These are phyloP conservation scores for Chrysoporthe austroafricana DNA, from an alignment of 2,329 filamentous ascomycete genomes.

Conservation along the genomic window DNA sequence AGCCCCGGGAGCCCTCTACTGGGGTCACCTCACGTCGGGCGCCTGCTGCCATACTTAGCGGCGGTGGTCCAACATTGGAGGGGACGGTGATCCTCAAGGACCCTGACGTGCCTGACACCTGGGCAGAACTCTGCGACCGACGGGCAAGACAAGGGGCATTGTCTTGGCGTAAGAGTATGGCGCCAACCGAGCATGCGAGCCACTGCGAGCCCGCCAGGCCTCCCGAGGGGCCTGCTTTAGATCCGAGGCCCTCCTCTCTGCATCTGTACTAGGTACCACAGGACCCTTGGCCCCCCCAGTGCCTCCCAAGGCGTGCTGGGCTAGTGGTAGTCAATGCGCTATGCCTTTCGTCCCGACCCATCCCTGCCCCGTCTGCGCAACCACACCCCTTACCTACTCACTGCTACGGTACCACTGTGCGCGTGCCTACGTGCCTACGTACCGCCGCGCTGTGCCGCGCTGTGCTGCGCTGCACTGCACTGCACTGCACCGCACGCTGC, in stretches of 20 bases:
- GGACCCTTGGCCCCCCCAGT: no score
- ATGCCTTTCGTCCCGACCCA: not conserved
- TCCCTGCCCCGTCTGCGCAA: not conserved
- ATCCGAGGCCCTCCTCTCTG: not conserved
- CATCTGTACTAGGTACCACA: no score
- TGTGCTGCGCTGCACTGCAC: not conserved
- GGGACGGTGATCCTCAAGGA: no score
- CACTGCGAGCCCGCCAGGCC: not conserved
- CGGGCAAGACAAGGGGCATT: not conserved
- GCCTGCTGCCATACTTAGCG: no score
- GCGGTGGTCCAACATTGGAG: no score
- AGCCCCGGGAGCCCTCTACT: not conserved
- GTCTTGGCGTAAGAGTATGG: constrained; percentile 7
- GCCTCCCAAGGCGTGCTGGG: no score
- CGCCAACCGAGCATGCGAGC: not conserved
- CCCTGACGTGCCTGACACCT: no score
- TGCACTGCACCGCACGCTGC: no score
- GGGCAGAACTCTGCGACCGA: not conserved
- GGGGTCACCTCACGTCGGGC: no score
- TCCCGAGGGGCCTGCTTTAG: not conserved
- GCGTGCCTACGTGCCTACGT: no score
- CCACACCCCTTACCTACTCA: not conserved
- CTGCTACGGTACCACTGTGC: not conserved
- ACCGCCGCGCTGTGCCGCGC: no score
- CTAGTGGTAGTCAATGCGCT: not conserved